Conservation (phyloP, 23 red algal species). For the Pyropia haitanensis region DNA sequence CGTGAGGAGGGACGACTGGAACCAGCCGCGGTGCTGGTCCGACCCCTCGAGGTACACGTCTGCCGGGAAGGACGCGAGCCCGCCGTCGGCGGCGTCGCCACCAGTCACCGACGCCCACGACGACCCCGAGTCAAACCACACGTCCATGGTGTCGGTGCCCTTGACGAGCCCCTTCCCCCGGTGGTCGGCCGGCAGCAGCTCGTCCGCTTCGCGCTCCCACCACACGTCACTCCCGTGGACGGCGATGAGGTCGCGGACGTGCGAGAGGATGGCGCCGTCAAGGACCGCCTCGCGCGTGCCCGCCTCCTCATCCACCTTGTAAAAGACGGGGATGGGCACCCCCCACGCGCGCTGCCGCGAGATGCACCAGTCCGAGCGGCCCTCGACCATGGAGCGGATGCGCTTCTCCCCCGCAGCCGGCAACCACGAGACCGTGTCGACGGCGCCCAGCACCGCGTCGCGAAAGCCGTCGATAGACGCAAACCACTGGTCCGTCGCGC, state of each 20-base stretch:
- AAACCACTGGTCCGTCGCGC: conserved; percentile 98
- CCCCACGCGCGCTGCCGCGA: conserved; percentile 97
- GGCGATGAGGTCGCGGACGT: conserved; percentile 52
- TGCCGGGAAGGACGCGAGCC: conserved; percentile 30
- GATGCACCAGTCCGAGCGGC: conserved; percentile 91
- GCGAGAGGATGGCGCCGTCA: conserved; percentile 47
- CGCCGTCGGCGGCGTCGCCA: background rate
- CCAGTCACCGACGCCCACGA: conserved; percentile 82
- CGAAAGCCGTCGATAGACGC: conserved; percentile 78
- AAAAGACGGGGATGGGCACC: conserved; percentile 98
- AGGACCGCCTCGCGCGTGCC: conserved; percentile 49
- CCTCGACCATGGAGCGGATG: conserved; percentile 83
- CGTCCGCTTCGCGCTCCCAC: conserved; percentile 72
- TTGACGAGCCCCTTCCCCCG: conserved; percentile 54
- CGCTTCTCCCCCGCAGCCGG: conserved; percentile 60
- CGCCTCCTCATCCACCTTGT: conserved; percentile 24
- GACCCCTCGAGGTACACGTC: conserved; percentile 94
- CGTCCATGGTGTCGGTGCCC: conserved; percentile 96
- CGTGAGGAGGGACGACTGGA: conserved; percentile 94
- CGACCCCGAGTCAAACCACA: conserved; percentile 99
- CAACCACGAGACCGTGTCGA: conserved; percentile 63
- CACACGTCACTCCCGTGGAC: conserved; percentile 79
- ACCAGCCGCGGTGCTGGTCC: conserved; percentile 98
- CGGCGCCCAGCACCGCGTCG: conserved; percentile 53
- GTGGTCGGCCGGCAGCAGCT: conserved; percentile 63